A percentile compares a stretch with the other conserved stretches of the same genome.
These are phyloP conservation scores for Panellus pusillus DNA, from an alignment of 768 basidiomycete species.

Conservation along the genomic window DNA sequence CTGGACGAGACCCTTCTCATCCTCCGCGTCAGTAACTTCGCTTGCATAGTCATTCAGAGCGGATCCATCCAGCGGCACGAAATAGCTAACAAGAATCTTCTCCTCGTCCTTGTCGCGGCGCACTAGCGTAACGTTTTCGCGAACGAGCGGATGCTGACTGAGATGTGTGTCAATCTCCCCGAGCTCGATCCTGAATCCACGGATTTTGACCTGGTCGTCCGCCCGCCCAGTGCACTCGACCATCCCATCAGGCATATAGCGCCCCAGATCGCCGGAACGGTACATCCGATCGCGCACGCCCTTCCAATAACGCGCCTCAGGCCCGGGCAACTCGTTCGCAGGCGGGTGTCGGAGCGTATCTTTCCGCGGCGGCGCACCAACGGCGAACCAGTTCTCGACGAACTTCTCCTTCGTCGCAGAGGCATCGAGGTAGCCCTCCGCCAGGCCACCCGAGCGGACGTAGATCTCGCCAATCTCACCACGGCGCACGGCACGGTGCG, in stretches of 20 bases:
- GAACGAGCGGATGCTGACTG: slow-evolving; percentile 85
- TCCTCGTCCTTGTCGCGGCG: slow-evolving; percentile 98
- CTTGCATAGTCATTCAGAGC: slow-evolving; percentile 69
- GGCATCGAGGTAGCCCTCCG: slow-evolving; percentile 90
- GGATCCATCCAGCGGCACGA: slow-evolving; percentile 81
- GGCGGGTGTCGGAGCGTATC: slow-evolving; percentile 75
- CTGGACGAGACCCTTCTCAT: slow-evolving; percentile 59
- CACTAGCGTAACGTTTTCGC: slow-evolving; percentile 98
- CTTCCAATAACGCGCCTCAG: slow-evolving; percentile 85
- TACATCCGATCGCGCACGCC: slow-evolving; percentile 98
- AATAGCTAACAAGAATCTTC: slow-evolving; percentile 96
- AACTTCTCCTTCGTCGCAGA: slow-evolving; percentile 89
- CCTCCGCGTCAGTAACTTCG: slow-evolving; percentile 58
- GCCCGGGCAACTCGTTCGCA: slow-evolving; percentile 51
- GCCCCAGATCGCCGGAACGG: slow-evolving; percentile 92
- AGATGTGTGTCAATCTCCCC: slow-evolving; percentile 98
- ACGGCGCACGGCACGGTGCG: slow-evolving; percentile 84
- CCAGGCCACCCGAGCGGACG: slow-evolving; percentile 92
- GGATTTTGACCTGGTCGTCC: slow-evolving; percentile 99
- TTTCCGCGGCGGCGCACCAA: slow-evolving; percentile 43
- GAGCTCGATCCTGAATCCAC: slow-evolving; percentile 97
- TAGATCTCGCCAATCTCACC: slow-evolving; percentile 98
- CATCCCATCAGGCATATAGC: slow-evolving; percentile 87
- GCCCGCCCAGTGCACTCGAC: slow-evolving; percentile 98
- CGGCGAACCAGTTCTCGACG: slow-evolving; percentile 90